Evolutionary conservation across 1,284 basidiomycete species (phyloP).

Genomic region (Ustilago tritici): DNA sequence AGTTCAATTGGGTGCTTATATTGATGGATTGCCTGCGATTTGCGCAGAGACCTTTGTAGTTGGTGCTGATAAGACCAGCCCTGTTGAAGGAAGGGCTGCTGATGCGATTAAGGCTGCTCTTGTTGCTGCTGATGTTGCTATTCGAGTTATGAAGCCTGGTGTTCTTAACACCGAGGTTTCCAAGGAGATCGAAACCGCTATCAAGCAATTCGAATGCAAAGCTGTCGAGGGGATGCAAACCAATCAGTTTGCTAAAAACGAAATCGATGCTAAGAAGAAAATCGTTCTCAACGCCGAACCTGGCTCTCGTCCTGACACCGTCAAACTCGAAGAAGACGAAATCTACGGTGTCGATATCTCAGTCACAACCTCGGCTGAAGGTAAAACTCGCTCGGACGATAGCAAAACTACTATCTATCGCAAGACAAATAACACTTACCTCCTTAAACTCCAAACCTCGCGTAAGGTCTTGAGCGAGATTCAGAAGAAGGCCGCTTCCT

Average conservation of each 20-base stretch:
- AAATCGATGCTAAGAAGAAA: conserved; percentile 73
- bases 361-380: conserved; percentile 71
- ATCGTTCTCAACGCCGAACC: conserved; percentile 62
- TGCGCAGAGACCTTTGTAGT: conserved; percentile 79
- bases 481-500: conserved; percentile 95
- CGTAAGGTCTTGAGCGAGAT: conserved; percentile 94
- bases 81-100: conserved; percentile 85
- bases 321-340: conserved; percentile 80
- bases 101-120: conserved; percentile 94
- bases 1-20: conserved; percentile 93
- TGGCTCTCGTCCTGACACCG: conserved; percentile 57
- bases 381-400: conserved; percentile 81
- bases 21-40: conserved; percentile 89
- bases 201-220: conserved; percentile 69
- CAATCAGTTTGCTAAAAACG: conserved; percentile 95
- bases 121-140: conserved; percentile 87
- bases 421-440: conserved; percentile 86
- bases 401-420: conserved; percentile 93
- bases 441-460: conserved; percentile 97
- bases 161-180: conserved; percentile 96
- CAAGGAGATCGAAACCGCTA: conserved; percentile 81
- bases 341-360: conserved; percentile 96
- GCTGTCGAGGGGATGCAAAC: conserved; percentile 77
- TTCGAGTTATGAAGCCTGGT: conserved; percentile 73
- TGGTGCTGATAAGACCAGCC: conserved; percentile 79